These are phyloP conservation scores for Comarum palustre DNA, from an alignment of 306 rosid genomes.

Conservation along the genomic window DNA sequence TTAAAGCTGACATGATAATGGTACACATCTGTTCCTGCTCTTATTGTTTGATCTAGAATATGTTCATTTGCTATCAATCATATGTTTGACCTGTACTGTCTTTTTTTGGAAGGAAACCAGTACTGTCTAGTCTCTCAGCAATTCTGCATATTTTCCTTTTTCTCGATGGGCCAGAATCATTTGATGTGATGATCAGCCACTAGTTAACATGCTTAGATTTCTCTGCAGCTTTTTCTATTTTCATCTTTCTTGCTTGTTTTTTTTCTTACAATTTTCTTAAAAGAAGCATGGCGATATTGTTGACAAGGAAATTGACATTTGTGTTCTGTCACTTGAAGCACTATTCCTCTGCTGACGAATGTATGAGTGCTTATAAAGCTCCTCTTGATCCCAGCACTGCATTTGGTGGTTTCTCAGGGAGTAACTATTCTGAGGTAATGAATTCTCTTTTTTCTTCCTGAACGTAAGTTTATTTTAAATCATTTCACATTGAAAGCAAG, in stretches of 20 bases:
- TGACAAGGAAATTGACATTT: conserved; percentile 15
- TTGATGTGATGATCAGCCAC: conserved; percentile 2
- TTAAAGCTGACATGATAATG: not conserved
- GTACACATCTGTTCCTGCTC: not conserved
- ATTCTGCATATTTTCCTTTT: not conserved
- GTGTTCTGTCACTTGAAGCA: conserved; percentile 53
- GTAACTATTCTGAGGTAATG: conserved; percentile 78
- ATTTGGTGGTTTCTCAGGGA: conserved; percentile 84
- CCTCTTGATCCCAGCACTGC: conserved; percentile 99
- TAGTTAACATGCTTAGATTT: conserved; percentile 3
- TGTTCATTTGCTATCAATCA: not conserved
- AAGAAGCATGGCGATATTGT: not conserved
- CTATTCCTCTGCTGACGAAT: conserved; percentile 84
- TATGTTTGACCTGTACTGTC: not conserved
- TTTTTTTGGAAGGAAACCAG: too few species aligned
- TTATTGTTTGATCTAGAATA: not conserved
- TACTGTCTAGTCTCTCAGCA: not conserved
- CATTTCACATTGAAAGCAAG: conserved; percentile 20
- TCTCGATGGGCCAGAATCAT: not conserved
- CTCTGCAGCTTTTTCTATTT: conserved; percentile 7
- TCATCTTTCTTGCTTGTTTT: not conserved
- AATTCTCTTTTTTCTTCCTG: not conserved
- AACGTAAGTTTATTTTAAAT: not conserved
- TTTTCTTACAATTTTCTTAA: not conserved
- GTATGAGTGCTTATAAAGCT: conserved; percentile 91